A percentile compares a stretch with the other conserved stretches of the same genome.
phyloP scores from a whole-genome alignment of 1,139 yeast genomes.

The Candida neerlandica region DNA sequence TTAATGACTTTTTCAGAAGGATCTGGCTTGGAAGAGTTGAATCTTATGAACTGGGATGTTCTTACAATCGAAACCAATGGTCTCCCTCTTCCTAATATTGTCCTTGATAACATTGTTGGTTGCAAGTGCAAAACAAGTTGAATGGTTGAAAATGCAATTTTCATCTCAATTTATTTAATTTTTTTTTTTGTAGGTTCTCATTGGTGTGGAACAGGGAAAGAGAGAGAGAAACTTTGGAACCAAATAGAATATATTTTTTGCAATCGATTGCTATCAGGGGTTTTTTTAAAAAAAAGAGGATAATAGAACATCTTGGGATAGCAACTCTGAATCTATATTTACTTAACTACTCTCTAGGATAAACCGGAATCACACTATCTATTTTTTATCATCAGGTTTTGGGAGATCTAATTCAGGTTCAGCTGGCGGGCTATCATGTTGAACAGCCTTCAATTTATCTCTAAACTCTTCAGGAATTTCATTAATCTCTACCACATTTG shows the following conservation, averaged over 20 bases:
- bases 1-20: conserved; percentile 4
- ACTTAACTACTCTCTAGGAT: not conserved
- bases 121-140: not conserved
- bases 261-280: not conserved
- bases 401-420: conserved; percentile 24
- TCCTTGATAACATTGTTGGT: conserved; percentile 3
- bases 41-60: not conserved
- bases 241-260: conserved; percentile 2
- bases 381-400: conserved; percentile 11
- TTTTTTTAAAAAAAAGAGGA: not conserved
- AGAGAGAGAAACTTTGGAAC: not conserved
- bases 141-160: not conserved
- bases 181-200: not conserved
- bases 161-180: no score
- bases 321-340: not conserved
- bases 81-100: not conserved
- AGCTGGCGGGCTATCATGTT: conserved; percentile 60
- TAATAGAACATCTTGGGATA: not conserved
- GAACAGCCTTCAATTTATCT: conserved; percentile 48
- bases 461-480: conserved; percentile 72
- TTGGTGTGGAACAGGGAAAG: not conserved
- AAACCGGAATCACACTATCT: not conserved
- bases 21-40: conserved; percentile 9
- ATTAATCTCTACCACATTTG: conserved; percentile 68
- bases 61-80: not conserved